Base-by-base conservation (phyloP, 108 stramenopile genomes). In the Pseudonitzschia delicatissima region DNA sequence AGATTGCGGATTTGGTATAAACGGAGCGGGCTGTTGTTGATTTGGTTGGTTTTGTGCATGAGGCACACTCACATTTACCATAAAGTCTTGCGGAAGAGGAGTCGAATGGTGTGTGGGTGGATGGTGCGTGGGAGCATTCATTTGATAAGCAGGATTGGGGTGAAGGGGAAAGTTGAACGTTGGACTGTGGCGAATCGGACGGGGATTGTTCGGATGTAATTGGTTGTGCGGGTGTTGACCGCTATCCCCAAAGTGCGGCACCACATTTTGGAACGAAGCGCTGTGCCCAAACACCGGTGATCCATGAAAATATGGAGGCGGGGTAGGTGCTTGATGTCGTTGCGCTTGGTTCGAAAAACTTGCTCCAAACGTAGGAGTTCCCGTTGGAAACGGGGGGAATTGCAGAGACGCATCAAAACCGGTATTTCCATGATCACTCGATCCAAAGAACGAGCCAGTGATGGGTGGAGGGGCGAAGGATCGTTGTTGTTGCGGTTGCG, bases 81-180 rank as follows among this genome's bases (percentile, higher is more conserved):
- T 61, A 34, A 35, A 6, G 9, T 37, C 39, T 20, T 32, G 65
- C 29, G 59, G 52, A 9, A 48, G 23, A 21, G 53, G 9, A 55
- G 53, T 8, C 13, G 26, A 27, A 55, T 55, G 53, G n/a, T n/a
- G n/a, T n/a, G n/a, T n/a, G n/a, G n/a, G n/a, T 18, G 12, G 53
- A 31, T 66, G 64, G 34, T 67, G 66, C 32, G 57, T 44, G 33
- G 58, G 35, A 13, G 35, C 60, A n/a, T 62, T 50, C 63, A 72
- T 71, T 55, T 61, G 70, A 21, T 64, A 71, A 23, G 23, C 70
- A 45, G 51, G 28, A 36, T 45, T 48, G 4, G 31, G 70, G 37
- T 61, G 62, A n/a, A 39, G 60, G 32, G 61, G 51, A 64, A 71
- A 71, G 50, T 28, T 55, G 29, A 71, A 64, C 2, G 62, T 53